Percentiles rank a stretch among this genome's conserved stretches.
Evolutionary conservation across 345 rosid species (phyloP).

Genomic region (Noccaea bulbosa): DNA sequence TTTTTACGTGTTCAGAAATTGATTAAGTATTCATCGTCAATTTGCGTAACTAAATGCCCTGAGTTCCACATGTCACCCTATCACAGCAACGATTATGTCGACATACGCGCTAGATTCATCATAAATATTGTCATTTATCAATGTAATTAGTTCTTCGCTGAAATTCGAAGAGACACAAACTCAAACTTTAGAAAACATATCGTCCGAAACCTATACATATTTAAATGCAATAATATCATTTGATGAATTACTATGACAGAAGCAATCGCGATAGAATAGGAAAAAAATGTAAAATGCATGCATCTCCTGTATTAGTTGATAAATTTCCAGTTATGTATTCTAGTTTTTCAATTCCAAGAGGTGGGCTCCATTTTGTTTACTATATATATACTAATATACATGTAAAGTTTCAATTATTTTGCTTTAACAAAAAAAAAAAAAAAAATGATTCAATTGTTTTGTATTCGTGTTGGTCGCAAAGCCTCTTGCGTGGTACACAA

Average conservation of each 20-base stretch:
- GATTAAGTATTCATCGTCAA: neutral
- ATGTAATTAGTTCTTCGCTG: no score
- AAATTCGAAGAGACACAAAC: no score
- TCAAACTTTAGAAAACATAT: no score
- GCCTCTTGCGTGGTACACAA: slow-evolving; percentile 26
- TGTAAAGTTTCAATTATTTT: slow-evolving; percentile 30
- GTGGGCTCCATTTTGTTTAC: slow-evolving; percentile 23
- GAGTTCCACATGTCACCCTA: neutral
- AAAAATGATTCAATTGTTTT: slow-evolving; percentile 28
- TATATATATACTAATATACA: neutral
- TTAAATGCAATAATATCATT: slow-evolving; percentile 21
- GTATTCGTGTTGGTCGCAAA: slow-evolving; percentile 14
- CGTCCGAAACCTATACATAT: neutral
- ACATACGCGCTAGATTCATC: no score
- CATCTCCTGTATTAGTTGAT: slow-evolving; percentile 28
- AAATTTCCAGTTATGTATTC: neutral
- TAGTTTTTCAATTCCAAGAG: neutral
- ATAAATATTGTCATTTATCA: no score
- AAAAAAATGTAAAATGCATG: slow-evolving; percentile 37
- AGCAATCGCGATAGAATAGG: slow-evolving; percentile 30
- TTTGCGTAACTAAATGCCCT: neutral
- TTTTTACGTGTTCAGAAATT: neutral
- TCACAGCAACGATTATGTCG: neutral
- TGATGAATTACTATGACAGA: slow-evolving; percentile 27
- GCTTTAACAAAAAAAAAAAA: no score